These are phyloP conservation scores for Physcomitrellopsis africana DNA, from an alignment of 225 moss, liverwort and hornwort species.

Conservation along the genomic window DNA sequence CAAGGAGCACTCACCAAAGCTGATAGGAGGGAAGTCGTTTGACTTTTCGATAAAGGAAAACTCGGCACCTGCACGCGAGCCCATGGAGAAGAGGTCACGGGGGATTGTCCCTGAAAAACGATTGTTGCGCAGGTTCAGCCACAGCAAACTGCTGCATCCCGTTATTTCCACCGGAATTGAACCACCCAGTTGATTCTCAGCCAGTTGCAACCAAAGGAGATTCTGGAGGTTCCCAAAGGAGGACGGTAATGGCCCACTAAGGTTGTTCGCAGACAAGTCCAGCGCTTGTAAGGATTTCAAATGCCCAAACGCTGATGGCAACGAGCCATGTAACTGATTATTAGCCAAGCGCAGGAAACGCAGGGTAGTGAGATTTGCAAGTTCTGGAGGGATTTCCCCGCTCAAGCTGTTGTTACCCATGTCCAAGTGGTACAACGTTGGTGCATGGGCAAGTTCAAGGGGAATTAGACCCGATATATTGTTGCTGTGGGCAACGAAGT, in stretches of 20 bases:
- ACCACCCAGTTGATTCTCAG: slow-evolving; percentile 33
- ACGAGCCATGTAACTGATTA: slow-evolving; percentile 30
- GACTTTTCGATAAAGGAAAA: slow-evolving; percentile 28
- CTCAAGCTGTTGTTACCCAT: slow-evolving; percentile 32
- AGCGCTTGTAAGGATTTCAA: slow-evolving; percentile 40
- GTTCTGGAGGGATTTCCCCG: slow-evolving; percentile 31
- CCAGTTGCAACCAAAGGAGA: slow-evolving; percentile 37
- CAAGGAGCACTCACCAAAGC: slow-evolving; percentile 48
- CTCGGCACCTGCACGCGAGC: slow-evolving; percentile 24
- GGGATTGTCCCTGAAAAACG: slow-evolving; percentile 47
- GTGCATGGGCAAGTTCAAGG: slow-evolving; percentile 33
- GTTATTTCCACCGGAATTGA: slow-evolving; percentile 44
- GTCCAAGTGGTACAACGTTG: slow-evolving; percentile 36
- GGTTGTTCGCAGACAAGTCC: slow-evolving; percentile 51
- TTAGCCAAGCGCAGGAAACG: slow-evolving; percentile 34
- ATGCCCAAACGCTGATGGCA: slow-evolving; percentile 40
- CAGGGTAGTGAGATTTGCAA: slow-evolving; percentile 34
- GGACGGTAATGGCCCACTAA: slow-evolving; percentile 49
- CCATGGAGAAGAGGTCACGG: slow-evolving; percentile 29
- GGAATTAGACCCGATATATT: slow-evolving; percentile 48
- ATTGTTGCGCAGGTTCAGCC: slow-evolving; percentile 46
- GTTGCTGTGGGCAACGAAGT: slow-evolving; percentile 52
- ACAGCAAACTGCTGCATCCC: slow-evolving; percentile 40
- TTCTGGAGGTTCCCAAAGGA: slow-evolving; percentile 39
- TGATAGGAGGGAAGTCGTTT: slow-evolving; percentile 33